A percentile compares a stretch with the other conserved stretches of the same genome.
These are phyloP conservation scores for Phytophthora pistaciae DNA, from an alignment of 352 stramenopile species.

Conservation along the genomic window DNA sequence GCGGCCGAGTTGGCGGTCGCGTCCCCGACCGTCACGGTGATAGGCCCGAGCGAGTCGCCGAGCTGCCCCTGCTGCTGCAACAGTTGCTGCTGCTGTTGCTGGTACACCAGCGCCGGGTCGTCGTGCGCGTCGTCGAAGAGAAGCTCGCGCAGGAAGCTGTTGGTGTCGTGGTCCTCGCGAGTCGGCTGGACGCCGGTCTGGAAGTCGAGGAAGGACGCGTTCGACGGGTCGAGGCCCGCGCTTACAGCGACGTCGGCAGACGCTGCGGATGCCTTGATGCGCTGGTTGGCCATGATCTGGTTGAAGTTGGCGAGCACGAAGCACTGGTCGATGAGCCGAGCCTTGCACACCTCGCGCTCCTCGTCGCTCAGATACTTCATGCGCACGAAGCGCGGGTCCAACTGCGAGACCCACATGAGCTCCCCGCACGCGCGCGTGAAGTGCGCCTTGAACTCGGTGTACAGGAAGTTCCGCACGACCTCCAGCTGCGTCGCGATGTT, in stretches of 20 bases:
- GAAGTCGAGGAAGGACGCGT: conserved; percentile 49
- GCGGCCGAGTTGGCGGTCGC: conserved; percentile 8
- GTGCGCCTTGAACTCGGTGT: conserved; percentile 45
- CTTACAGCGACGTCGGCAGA: conserved; percentile 14
- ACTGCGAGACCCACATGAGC: conserved; percentile 59
- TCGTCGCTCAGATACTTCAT: conserved; percentile 59
- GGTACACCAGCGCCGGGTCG: conserved; percentile 38
- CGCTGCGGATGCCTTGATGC: conserved; percentile 26
- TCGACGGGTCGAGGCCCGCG: conserved; percentile 27
- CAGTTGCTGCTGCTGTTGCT: conserved; percentile 46
- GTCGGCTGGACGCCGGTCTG: conserved; percentile 32
- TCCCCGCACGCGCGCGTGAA: conserved; percentile 48
- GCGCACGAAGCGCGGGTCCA: conserved; percentile 57
- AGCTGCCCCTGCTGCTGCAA: conserved; percentile 34
- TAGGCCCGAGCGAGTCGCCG: conserved; percentile 14
- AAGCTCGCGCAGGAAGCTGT: conserved; percentile 54
- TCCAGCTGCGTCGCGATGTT: conserved; percentile 46
- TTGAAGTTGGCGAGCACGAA: conserved; percentile 50
- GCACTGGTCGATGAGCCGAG: conserved; percentile 47
- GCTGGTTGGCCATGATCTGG: conserved; percentile 45
- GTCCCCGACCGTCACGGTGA: conserved; percentile 11
- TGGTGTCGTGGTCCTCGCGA: conserved; percentile 57
- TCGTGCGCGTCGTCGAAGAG: conserved; percentile 59
- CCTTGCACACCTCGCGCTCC: conserved; percentile 55
- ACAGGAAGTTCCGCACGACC: conserved; percentile 42